phyloP scores from a whole-genome alignment of 176 grass and related monocot genomes.

The Tillandsia leiboldiana region DNA sequence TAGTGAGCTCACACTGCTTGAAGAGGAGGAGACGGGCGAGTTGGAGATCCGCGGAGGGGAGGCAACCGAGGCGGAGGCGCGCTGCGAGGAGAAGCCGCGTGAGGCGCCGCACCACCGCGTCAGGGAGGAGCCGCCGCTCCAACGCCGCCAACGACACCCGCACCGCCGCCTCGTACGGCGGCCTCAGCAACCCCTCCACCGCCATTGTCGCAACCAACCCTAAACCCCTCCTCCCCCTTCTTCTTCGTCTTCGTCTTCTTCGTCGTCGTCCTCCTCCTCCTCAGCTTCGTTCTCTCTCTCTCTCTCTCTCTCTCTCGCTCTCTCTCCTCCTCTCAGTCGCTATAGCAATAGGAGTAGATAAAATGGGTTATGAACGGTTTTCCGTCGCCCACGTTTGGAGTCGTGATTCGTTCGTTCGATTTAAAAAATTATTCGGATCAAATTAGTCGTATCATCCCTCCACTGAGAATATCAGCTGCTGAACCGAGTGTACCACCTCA shows the following conservation, averaged over 20 bases:
- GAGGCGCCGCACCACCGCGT: constrained; percentile 55
- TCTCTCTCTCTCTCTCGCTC: too few species aligned
- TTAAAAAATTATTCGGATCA: too few species aligned
- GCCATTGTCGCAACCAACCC: constrained; percentile 3
- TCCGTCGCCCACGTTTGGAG: too few species aligned
- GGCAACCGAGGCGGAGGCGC: constrained; percentile 71
- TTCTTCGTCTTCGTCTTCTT: background rate
- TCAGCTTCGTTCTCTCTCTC: too few species aligned
- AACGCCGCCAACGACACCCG: constrained; percentile 43
- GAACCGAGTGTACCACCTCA: too few species aligned
- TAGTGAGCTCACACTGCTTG: constrained; percentile 33
- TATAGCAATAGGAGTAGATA: too few species aligned
- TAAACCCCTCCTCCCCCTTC: background rate
- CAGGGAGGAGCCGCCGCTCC: constrained; percentile 82
- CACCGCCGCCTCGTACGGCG: constrained; percentile 50
- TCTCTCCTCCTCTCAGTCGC: too few species aligned
- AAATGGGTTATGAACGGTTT: too few species aligned
- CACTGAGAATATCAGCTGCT: too few species aligned
- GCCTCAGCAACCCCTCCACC: constrained; percentile 9
- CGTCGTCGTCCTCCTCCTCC: too few species aligned
- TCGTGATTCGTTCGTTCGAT: too few species aligned
- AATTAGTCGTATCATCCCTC: too few species aligned
- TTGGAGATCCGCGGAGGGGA: constrained; percentile 69
- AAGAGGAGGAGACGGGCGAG: constrained; percentile 58
- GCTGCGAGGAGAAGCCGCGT: constrained; percentile 68